These are phyloP conservation scores for Nicotiana noctiflora DNA, from an alignment of 257 asterid species.

Conservation along the genomic window DNA sequence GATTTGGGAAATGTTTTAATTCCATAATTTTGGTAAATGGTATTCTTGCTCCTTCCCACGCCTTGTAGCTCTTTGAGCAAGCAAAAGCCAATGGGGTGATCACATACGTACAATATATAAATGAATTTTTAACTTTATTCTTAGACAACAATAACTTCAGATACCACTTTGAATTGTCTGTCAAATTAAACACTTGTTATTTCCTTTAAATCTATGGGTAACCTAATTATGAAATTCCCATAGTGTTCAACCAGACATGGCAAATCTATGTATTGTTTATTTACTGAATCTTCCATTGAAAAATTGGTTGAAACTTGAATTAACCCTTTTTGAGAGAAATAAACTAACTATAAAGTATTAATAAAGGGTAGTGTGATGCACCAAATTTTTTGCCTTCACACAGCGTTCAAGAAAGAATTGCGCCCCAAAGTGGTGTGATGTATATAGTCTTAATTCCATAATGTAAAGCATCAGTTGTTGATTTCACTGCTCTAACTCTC, in stretches of 20 bases:
- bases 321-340: neutral
- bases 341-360: neutral
- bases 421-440: too few relatives aligned
- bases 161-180: too few relatives aligned
- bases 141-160: neutral
- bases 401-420: fast-evolving
- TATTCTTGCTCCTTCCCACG: neutral
- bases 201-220: neutral
- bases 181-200: too few relatives aligned
- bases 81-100: neutral
- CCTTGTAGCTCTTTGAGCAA: neutral
- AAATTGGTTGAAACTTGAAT: too few relatives aligned
- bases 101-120: too few relatives aligned
- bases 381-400: too few relatives aligned
- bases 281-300: too few relatives aligned
- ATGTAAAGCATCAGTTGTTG: too few relatives aligned
- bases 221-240: neutral
- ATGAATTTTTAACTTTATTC: neutral
- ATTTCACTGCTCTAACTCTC: fast-evolving
- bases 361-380: too few relatives aligned
- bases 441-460: too few relatives aligned
- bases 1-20: neutral
- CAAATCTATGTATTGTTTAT: too few relatives aligned
- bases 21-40: neutral
- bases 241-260: neutral